These are phyloP conservation scores for Pseudocercospora ulei DNA, from an alignment of 2,329 filamentous ascomycete species.

Conservation along the genomic window DNA sequence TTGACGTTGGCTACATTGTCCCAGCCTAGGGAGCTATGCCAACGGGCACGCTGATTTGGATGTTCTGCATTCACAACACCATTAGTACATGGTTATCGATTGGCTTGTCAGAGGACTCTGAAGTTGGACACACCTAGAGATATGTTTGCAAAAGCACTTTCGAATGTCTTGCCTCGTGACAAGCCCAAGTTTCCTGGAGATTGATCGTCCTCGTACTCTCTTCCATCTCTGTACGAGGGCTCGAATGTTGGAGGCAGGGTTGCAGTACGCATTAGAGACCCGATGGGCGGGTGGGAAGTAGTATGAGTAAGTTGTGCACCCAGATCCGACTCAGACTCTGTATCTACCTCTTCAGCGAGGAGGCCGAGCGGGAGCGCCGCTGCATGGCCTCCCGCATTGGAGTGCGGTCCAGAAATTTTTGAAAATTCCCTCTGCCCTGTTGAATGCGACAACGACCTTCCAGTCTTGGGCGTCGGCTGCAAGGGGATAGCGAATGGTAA, in stretches of 20 bases:
- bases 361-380: conserved; percentile 28
- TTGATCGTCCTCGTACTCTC: conserved; percentile 19
- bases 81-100: too few relatives aligned
- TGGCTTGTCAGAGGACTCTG: too few relatives aligned
- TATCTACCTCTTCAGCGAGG: conserved; percentile 28
- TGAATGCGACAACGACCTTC: conserved; percentile 92
- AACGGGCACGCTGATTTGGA: conserved; percentile 40
- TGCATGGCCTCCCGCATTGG: conserved; percentile 18
- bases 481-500: conserved; percentile 81
- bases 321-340: conserved; percentile 24
- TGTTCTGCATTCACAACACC: conserved; percentile 21
- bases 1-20: conserved; percentile 52
- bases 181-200: conserved; percentile 16
- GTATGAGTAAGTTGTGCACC: conserved; percentile 29
- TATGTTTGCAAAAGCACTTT: conserved; percentile 27
- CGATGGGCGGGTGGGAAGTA: conserved; percentile 30
- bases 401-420: conserved; percentile 15
- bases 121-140: conserved; percentile 25
- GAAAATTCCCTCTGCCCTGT: conserved; percentile 37
- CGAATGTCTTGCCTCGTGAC: conserved; percentile 22
- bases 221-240: conserved; percentile 18
- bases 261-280: conserved; percentile 28
- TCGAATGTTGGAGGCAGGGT: conserved; percentile 28
- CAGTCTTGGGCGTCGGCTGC: conserved; percentile 83
- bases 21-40: conserved; percentile 63